Base-by-base conservation (phyloP, 768 basidiomycete species). In the Tylopilus plumbeoviolaceoides region DNA sequence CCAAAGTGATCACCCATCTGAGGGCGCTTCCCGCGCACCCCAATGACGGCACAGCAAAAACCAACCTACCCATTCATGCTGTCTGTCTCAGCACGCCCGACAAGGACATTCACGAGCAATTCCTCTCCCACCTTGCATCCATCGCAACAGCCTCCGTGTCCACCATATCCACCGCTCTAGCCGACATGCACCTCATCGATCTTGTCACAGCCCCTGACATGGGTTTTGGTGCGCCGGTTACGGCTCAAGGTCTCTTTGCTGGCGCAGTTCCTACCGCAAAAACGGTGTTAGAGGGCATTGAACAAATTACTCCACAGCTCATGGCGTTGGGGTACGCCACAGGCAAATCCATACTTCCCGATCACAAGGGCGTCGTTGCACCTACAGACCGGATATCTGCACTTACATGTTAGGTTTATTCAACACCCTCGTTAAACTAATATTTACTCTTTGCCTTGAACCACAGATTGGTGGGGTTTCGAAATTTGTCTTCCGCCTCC, bases 391-490 rank as follows among this genome's bases (percentile, higher is more conserved):
- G 90, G 44, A 79, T 92, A 66, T 89, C 87, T 11, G 78, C 87
- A 21, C 70, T 92, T 25, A 90, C 89, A 14, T 92, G 89, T 91
- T 65, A 65, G 86, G 70, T 8, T 30, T n/a, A 43, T 40, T 43
- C 39, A 36, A 50, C 1, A 20, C 41, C 23, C 25, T 7, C 33
- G 3, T 28, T 55, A 7, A 30, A 20, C 55, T 60, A 51, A 66
- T 48, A 2, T 7, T 30, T 30, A 30, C 30, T 18, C 33, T 36
- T 44, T 50, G 14, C 40, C 41, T 53, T 28, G 0, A 30, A 50
- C 25, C 15, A 18, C 56, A 92, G 90, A 92, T 68, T 93, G 91
- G 91, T 95, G 91, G 91, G 91, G 91, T 14, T 73, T 90, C 12
- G 91, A 95, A 63, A 50, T 93, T 0, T 76, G 83, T 33, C 74